Percentiles rank a stretch among this genome's conserved stretches.
These are phyloP conservation scores for Colletotrichum spinosum DNA, from an alignment of 2,329 filamentous ascomycete genomes.

Conservation along the genomic window DNA sequence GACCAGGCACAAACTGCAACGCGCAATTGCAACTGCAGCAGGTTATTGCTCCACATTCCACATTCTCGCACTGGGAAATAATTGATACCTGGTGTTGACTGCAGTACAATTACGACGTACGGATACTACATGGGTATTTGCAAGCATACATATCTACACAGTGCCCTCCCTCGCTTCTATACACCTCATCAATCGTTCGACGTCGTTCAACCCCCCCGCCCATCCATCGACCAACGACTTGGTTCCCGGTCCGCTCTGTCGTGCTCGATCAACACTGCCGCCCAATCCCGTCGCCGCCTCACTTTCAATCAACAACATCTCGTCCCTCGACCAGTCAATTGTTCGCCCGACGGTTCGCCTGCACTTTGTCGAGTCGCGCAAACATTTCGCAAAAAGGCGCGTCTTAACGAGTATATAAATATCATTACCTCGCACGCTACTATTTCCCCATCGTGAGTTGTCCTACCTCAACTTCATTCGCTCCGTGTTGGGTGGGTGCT, in stretches of 20 bases:
- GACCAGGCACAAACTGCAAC: neutral
- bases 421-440: neutral
- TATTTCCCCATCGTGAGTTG: neutral
- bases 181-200: neutral
- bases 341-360: constrained; percentile 28
- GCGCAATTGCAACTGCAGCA: neutral
- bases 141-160: too few species aligned
- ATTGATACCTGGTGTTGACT: too few species aligned
- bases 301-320: constrained; percentile 37
- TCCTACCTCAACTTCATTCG: constrained; percentile 5
- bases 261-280: constrained; percentile 8
- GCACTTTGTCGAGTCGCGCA: constrained; percentile 12
- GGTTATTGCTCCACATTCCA: neutral
- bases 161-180: neutral
- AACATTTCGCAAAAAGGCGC: neutral
- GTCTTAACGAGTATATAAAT: constrained; percentile 18
- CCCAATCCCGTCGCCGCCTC: constrained; percentile 37
- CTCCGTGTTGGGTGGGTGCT: constrained; percentile 26
- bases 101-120: too few species aligned
- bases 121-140: too few species aligned
- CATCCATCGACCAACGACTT: constrained; percentile 23
- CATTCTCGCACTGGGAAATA: too few species aligned
- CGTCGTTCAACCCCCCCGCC: constrained; percentile 19
- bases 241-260: constrained; percentile 13
- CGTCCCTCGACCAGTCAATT: constrained; percentile 26